Conservation (phyloP, 768 basidiomycete genomes). For the Hericium erinaceus region DNA sequence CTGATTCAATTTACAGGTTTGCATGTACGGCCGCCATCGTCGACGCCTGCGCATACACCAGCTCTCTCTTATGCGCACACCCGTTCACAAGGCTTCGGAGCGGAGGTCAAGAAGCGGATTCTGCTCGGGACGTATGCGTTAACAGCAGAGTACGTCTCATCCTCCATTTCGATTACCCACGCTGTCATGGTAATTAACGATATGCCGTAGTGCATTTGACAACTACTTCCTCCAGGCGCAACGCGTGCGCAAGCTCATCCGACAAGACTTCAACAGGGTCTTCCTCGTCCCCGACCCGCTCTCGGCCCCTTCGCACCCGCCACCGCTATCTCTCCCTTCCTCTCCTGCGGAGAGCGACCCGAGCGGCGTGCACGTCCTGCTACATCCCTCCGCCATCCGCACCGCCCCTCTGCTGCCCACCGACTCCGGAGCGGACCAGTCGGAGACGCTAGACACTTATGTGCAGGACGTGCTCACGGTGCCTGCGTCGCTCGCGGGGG, state of each 20-base stretch:
- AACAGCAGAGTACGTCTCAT: conserved; percentile 68
- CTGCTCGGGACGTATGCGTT: conserved; percentile 87
- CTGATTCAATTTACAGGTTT: conserved; percentile 29
- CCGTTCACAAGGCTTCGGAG: conserved; percentile 67
- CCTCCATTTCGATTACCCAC: not conserved
- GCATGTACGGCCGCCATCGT: conserved; percentile 35
- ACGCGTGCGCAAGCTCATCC: conserved; percentile 61
- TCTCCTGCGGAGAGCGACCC: not conserved
- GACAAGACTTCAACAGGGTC: conserved; percentile 61
- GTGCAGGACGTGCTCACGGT: conserved; percentile 90
- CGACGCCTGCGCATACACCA: conserved; percentile 37
- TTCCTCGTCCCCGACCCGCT: conserved; percentile 53
- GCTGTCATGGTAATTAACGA: not conserved
- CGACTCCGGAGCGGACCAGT: conserved; percentile 8
- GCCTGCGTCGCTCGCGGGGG: conserved; percentile 82
- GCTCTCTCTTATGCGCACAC: conserved; percentile 54
- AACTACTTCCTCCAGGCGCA: conserved; percentile 96
- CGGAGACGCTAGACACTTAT: conserved; percentile 47
- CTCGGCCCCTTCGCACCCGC: conserved; percentile 15
- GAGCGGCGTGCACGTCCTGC: conserved; percentile 60
- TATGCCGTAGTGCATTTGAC: conserved; percentile 70
- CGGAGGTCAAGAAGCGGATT: conserved; percentile 80
- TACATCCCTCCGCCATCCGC: conserved; percentile 85
- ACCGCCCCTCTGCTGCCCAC: conserved; percentile 59
- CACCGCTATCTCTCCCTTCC: not conserved